Evolutionary conservation across 768 basidiomycete genomes (phyloP).

Genomic region (Trametopsis cervina): DNA sequence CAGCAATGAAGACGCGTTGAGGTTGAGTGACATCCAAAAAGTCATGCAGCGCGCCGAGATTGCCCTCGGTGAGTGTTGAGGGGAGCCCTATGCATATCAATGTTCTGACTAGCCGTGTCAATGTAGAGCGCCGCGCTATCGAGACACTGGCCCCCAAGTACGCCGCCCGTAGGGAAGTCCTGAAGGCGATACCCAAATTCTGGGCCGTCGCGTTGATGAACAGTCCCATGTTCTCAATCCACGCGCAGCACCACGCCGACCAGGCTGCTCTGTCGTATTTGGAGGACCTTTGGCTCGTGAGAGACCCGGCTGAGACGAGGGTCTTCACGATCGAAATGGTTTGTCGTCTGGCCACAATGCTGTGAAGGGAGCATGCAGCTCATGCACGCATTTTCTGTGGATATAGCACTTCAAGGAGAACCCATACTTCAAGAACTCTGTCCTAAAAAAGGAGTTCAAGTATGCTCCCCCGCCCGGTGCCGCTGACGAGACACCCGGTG

Average conservation of each 20-base stretch:
- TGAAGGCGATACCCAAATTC: conserved; percentile 67
- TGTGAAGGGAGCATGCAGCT: neutral
- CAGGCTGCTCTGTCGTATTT: conserved; percentile 77
- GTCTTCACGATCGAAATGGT: conserved; percentile 88
- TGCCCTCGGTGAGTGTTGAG: conserved; percentile 56
- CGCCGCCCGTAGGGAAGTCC: conserved; percentile 59
- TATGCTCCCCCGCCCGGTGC: conserved; percentile 49
- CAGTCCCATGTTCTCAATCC: conserved; percentile 52
- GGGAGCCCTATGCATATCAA: too few species aligned
- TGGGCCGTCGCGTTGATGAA: conserved; percentile 86
- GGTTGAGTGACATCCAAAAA: conserved; percentile 58
- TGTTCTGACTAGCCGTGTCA: too few species aligned
- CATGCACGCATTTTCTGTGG: neutral
- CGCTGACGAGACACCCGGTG: conserved; percentile 53
- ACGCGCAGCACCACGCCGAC: conserved; percentile 69
- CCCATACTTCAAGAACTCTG: conserved; percentile 69
- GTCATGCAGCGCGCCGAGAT: conserved; percentile 68
- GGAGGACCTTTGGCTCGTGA: conserved; percentile 78
- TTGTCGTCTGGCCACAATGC: conserved; percentile 28
- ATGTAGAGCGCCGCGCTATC: conserved; percentile 58
- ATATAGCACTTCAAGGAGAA: conserved; percentile 78
- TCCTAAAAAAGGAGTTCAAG: conserved; percentile 81
- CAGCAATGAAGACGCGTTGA: conserved; percentile 64
- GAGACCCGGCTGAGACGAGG: conserved; percentile 67
- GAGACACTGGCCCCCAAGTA: conserved; percentile 53